These are phyloP conservation scores for Puccinia polysora DNA, from an alignment of 1,284 basidiomycete species.

Conservation along the genomic window DNA sequence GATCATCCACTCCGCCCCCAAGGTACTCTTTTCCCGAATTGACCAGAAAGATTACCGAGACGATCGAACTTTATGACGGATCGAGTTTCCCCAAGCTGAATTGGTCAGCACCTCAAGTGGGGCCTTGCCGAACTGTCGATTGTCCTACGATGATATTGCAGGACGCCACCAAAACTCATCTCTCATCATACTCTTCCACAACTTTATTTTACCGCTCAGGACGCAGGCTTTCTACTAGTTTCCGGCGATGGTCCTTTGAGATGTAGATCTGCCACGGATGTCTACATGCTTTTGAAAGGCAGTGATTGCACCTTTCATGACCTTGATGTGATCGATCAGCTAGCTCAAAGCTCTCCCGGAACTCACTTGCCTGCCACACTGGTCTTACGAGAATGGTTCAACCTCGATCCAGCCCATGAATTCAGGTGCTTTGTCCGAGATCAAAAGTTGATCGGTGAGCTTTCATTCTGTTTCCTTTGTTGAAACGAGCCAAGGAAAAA, in stretches of 20 bases:
- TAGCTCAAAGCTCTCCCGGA: slow-evolving; percentile 49
- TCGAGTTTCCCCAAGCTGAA: slow-evolving; percentile 93
- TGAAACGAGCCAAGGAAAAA: background rate
- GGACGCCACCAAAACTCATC: background rate
- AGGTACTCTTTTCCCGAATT: slow-evolving; percentile 69
- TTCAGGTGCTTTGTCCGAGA: slow-evolving; percentile 78
- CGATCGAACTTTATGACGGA: slow-evolving; percentile 65
- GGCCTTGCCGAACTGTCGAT: background rate
- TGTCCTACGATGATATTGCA: background rate
- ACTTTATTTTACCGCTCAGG: slow-evolving; percentile 8
- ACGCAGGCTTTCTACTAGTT: slow-evolving; percentile 52
- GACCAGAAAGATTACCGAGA: slow-evolving; percentile 66
- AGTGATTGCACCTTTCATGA: slow-evolving; percentile 86
- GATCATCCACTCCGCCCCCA: slow-evolving; percentile 45
- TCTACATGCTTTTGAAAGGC: slow-evolving; percentile 87
- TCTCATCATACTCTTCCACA: slow-evolving; percentile 38
- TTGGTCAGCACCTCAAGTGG: slow-evolving; percentile 80
- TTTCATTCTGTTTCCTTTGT: background rate
- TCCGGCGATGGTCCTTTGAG: slow-evolving; percentile 70
- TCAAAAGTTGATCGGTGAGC: slow-evolving; percentile 65
- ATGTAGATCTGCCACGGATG: slow-evolving; percentile 79
- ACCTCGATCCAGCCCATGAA: slow-evolving; percentile 75
- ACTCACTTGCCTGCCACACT: slow-evolving; percentile 68
- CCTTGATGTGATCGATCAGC: slow-evolving; percentile 62
- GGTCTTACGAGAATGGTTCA: slow-evolving; percentile 86